Percentiles rank a stretch among this genome's conserved stretches.
Conservation (phyloP, 768 basidiomycete genomes). For the Aureoboletus auriporus region DNA sequence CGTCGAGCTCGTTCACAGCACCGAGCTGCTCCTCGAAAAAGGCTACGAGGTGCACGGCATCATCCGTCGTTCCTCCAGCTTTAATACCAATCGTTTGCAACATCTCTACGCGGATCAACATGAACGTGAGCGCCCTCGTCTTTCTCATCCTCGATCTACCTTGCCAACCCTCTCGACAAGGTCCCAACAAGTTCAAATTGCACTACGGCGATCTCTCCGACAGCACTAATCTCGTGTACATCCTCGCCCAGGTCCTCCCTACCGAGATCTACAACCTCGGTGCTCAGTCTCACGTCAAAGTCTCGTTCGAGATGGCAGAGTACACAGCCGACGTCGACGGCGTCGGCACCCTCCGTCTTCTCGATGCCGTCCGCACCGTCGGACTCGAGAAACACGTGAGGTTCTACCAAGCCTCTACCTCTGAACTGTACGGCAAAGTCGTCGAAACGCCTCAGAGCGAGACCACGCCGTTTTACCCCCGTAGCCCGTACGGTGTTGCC, state of each 20-base stretch:
- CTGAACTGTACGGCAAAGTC: conserved; percentile 96
- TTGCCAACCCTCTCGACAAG: conserved; percentile 31
- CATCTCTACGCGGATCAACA: conserved; percentile 93
- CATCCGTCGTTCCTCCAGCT: conserved; percentile 95
- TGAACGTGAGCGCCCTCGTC: conserved; percentile 56
- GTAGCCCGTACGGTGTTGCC: conserved; percentile 92
- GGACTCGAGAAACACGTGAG: conserved; percentile 89
- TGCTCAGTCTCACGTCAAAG: conserved; percentile 97
- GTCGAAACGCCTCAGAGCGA: conserved; percentile 94
- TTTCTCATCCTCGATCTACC: neutral
- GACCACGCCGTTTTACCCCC: conserved; percentile 97
- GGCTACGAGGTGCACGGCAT: conserved; percentile 94
- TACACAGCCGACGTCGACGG: conserved; percentile 98
- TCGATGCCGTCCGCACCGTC: conserved; percentile 94
- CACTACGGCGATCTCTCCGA: conserved; percentile 95
- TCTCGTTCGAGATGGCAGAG: conserved; percentile 99
- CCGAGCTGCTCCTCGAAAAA: conserved; percentile 79
- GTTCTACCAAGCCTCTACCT: conserved; percentile 98
- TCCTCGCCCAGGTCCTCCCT: conserved; percentile 91
- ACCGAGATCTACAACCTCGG: conserved; percentile 98
- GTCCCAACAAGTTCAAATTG: conserved; percentile 72
- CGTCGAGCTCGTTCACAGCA: conserved; percentile 39
- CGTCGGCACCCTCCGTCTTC: conserved; percentile 89
- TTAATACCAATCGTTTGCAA: conserved; percentile 94
- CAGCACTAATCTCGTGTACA: conserved; percentile 95